Conservation (phyloP, 768 basidiomycete genomes). For the Leccinum broughii region DNA sequence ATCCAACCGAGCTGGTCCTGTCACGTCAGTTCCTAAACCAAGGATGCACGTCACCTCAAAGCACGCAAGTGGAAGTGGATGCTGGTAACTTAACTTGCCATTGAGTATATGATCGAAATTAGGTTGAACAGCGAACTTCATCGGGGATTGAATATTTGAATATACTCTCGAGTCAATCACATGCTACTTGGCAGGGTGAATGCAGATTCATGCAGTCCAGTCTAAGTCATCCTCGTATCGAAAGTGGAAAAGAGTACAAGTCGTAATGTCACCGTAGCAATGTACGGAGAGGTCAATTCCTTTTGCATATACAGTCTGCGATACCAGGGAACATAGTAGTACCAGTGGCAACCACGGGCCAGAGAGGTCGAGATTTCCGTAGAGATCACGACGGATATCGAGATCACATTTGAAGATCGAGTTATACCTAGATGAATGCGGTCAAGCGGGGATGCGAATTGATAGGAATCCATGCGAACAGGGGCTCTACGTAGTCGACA, state of each 20-base stretch:
- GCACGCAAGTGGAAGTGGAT: too few species aligned
- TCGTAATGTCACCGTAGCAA: constrained; percentile 21
- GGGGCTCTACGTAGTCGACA: too few species aligned
- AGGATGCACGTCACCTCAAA: background rate
- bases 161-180: background rate
- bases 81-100: too few species aligned
- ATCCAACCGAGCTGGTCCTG: background rate
- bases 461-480: background rate
- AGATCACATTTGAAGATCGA: constrained; percentile 70
- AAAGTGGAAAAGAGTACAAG: constrained; percentile 14
- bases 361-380: constrained; percentile 46
- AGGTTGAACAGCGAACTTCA: too few species aligned
- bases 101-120: too few species aligned
- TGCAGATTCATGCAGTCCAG: background rate
- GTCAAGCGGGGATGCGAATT: background rate
- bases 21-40: background rate
- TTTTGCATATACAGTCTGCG: constrained; percentile 96
- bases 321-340: constrained; percentile 98
- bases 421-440: constrained; percentile 42
- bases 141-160: background rate
- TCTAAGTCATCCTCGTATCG: constrained; percentile 4
- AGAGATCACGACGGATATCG: constrained; percentile 46
- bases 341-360: constrained; percentile 54
- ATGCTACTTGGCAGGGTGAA: background rate
- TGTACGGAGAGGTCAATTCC: constrained; percentile 66